phyloP scores from a whole-genome alignment of 768 basidiomycete genomes.

The Leccinum broughii region DNA sequence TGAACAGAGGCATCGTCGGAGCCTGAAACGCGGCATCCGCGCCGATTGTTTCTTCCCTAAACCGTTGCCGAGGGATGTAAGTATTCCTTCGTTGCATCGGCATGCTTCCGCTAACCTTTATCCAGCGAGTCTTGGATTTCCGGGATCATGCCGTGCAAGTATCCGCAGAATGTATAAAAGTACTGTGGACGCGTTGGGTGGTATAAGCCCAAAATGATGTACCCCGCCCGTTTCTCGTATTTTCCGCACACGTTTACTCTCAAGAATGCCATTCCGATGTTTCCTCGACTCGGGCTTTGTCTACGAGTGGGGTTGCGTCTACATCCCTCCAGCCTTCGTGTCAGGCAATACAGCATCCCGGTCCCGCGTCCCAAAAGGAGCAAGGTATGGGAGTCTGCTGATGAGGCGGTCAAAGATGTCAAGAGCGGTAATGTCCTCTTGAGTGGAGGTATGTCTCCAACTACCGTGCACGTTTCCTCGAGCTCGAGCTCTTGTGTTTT shows the following conservation, averaged over 20 bases:
- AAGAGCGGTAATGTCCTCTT: conserved; percentile 75
- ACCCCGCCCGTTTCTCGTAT: background rate
- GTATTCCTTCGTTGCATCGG: conserved; percentile 6
- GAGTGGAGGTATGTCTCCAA: conserved; percentile 63
- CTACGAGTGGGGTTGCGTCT: conserved; percentile 7
- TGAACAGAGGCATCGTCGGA: too few species aligned
- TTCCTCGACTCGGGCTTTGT: conserved; percentile 5
- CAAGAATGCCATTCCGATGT: conserved; percentile 7
- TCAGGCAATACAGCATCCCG: conserved; percentile 5
- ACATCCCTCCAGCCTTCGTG: conserved; percentile 4
- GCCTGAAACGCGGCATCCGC: too few species aligned
- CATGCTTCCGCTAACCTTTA: background rate
- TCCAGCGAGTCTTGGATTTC: conserved; percentile 1
- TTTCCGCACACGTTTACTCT: background rate
- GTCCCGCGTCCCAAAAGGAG: conserved; percentile 24
- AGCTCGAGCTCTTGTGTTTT: background rate
- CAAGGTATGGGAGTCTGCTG: conserved; percentile 76
- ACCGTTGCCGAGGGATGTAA: too few species aligned
- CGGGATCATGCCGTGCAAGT: background rate
- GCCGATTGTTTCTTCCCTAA: too few species aligned
- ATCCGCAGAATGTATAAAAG: conserved; percentile 14
- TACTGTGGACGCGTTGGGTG: background rate
- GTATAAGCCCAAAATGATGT: background rate
- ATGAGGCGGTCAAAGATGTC: conserved; percentile 80
- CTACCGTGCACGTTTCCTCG: conserved; percentile 23